phyloP scores from a whole-genome alignment of 1,139 yeast species.

The Ashbya aceris region DNA sequence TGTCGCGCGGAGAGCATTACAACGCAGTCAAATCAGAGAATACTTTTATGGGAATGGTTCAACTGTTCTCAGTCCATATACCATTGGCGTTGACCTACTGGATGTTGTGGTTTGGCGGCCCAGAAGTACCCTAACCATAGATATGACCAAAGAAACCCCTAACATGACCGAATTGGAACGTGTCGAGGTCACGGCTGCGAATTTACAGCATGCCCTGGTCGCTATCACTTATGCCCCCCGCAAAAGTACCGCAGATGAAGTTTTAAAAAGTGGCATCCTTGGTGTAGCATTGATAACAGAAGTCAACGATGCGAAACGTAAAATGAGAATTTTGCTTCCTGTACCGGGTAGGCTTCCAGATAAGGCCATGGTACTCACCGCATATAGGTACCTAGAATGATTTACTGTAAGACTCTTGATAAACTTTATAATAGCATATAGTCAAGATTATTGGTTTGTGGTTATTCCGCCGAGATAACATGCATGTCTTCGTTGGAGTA shows the following conservation, averaged over 20 bases:
- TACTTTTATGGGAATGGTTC: slow-evolving; percentile 74
- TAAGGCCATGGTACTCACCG: slow-evolving; percentile 57
- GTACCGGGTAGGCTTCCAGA: slow-evolving; percentile 79
- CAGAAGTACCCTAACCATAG: slow-evolving; percentile 10
- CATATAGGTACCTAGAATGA: slow-evolving; percentile 61
- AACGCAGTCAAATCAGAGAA: slow-evolving; percentile 70
- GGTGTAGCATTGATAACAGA: slow-evolving; percentile 51
- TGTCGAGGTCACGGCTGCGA: slow-evolving; percentile 22
- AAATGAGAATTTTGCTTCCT: slow-evolving; percentile 68
- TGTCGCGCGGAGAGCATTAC: slow-evolving; percentile 54
- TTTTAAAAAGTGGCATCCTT: slow-evolving; percentile 51
- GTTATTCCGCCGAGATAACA: too few species aligned
- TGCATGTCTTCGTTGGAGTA: too few species aligned
- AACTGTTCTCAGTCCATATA: slow-evolving; percentile 68
- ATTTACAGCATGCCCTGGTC: slow-evolving; percentile 60
- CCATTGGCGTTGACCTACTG: slow-evolving; percentile 45
- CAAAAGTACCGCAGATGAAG: slow-evolving; percentile 41
- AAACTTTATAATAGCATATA: too few species aligned
- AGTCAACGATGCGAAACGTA: slow-evolving; percentile 62
- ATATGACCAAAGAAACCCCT: slow-evolving; percentile 4
- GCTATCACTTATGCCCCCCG: slow-evolving; percentile 62
- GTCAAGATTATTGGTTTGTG: too few species aligned
- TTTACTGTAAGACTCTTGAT: background rate
- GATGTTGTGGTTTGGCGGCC: slow-evolving; percentile 46
- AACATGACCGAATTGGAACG: slow-evolving; percentile 11